Conservation (phyloP, 345 rosid species). For the Camelina hispida region DNA sequence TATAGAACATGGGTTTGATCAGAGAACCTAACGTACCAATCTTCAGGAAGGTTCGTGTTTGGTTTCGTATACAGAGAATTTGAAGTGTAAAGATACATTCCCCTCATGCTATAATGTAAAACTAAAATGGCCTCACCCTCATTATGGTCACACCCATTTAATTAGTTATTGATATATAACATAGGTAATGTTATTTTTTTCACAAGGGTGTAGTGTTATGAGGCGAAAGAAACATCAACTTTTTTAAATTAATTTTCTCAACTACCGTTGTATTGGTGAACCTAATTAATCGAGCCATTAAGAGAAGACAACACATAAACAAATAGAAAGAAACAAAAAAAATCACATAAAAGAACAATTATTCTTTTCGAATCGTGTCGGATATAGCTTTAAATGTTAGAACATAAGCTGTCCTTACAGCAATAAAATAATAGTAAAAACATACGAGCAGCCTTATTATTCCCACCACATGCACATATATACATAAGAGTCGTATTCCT, state of each 20-base stretch:
- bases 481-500: slow-evolving; percentile 11
- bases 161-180: not conserved
- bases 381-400: slow-evolving; percentile 33
- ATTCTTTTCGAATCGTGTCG: slow-evolving; percentile 34
- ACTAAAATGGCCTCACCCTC: slow-evolving; percentile 28
- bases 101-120: slow-evolving; percentile 30
- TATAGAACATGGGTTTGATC: slow-evolving; percentile 52
- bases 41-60: slow-evolving; percentile 42
- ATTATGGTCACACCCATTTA: slow-evolving; percentile 3
- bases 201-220: not conserved
- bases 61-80: slow-evolving; percentile 45
- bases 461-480: slow-evolving; percentile 38
- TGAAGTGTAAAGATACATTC: slow-evolving; percentile 47
- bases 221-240: slow-evolving; percentile 3
- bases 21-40: slow-evolving; percentile 39
- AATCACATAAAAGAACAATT: slow-evolving; percentile 29
- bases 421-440: slow-evolving; percentile 31
- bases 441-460: slow-evolving; percentile 40
- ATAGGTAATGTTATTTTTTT: not conserved
- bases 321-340: slow-evolving; percentile 19
- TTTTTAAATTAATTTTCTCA: slow-evolving; percentile 7
- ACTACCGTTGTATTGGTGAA: slow-evolving; percentile 40
- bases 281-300: slow-evolving; percentile 34
- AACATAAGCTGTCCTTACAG: slow-evolving; percentile 49
- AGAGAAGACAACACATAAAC: slow-evolving; percentile 30